These are phyloP conservation scores for Cucumis melo DNA, from an alignment of 306 rosid genomes.

Conservation along the genomic window DNA sequence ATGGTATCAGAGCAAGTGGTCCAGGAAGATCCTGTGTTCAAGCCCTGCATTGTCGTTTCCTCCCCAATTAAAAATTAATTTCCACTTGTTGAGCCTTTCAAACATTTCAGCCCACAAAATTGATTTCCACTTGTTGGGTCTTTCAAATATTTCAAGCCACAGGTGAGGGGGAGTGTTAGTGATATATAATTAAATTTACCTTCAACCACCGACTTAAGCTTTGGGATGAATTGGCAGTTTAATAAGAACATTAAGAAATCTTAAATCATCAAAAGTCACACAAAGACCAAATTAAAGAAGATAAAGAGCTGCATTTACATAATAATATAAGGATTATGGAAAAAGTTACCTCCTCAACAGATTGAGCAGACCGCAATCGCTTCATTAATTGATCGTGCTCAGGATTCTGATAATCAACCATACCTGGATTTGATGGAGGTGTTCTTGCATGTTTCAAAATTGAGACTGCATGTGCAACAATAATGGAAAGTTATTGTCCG, in stretches of 20 bases:
- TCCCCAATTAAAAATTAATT: no score
- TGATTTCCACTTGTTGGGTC: no score
- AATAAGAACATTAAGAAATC: conserved; percentile 8
- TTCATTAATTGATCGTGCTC: conserved; percentile 69
- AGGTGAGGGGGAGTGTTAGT: no score
- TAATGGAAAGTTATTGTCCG: conserved; percentile 10
- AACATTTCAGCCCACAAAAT: no score
- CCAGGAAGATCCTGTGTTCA: no score
- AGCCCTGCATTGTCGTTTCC: no score
- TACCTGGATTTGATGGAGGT: conserved; percentile 49
- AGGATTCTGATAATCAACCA: conserved; percentile 58
- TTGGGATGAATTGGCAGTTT: no score
- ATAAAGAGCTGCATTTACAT: not conserved
- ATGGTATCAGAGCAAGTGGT: no score
- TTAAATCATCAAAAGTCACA: not conserved
- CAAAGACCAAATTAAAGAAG: not conserved
- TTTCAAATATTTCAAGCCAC: no score
- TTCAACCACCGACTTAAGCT: no score
- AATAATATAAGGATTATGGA: not conserved
- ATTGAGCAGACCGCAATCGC: conserved; percentile 49
- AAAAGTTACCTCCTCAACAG: conserved; percentile 59
- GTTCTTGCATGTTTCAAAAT: conserved; percentile 65
- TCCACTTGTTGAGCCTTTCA: no score
- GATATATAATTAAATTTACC: no score
- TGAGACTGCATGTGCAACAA: conserved; percentile 32